These are phyloP conservation scores for Cenchrus fungigraminus DNA, from an alignment of 176 grass and related monocot genomes.

Conservation along the genomic window DNA sequence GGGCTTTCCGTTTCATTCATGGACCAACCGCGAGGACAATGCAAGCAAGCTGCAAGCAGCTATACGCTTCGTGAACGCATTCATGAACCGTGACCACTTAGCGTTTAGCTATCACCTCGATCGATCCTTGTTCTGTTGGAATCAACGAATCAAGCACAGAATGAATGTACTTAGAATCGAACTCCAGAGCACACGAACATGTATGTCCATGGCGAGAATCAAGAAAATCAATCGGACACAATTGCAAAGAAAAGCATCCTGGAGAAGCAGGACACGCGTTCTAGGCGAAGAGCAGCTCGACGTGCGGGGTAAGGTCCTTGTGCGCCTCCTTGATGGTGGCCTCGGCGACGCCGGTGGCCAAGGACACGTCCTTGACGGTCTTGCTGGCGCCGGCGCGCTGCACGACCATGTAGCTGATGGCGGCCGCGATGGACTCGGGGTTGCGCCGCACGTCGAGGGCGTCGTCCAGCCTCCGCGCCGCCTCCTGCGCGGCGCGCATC, in stretches of 20 bases:
- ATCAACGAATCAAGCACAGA: not conserved
- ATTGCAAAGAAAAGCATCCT: not conserved
- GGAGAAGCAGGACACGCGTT: not conserved
- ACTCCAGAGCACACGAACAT: not conserved
- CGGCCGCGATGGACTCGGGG: slow-evolving; percentile 53
- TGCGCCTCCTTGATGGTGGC: slow-evolving; percentile 53
- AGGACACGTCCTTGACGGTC: slow-evolving; percentile 42
- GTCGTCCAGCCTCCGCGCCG: slow-evolving; percentile 30
- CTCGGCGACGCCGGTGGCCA: slow-evolving; percentile 56
- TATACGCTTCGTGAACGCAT: too few relatives aligned
- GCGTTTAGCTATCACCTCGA: not conserved
- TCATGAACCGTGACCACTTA: not conserved
- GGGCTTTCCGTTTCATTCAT: too few relatives aligned
- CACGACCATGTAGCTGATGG: slow-evolving; percentile 59
- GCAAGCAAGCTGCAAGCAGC: too few relatives aligned
- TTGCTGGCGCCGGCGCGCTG: slow-evolving; percentile 25
- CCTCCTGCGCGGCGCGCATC: slow-evolving; percentile 44
- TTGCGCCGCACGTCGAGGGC: slow-evolving; percentile 56
- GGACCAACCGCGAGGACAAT: too few relatives aligned
- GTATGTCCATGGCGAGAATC: not conserved
- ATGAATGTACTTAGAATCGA: not conserved
- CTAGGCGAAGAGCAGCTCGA: slow-evolving; percentile 38
- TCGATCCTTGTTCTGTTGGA: not conserved
- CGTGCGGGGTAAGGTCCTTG: slow-evolving; percentile 48
- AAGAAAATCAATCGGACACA: not conserved